Conservation (phyloP, 2,329 filamentous ascomycete species). For the Pseudomassariella vexata region DNA sequence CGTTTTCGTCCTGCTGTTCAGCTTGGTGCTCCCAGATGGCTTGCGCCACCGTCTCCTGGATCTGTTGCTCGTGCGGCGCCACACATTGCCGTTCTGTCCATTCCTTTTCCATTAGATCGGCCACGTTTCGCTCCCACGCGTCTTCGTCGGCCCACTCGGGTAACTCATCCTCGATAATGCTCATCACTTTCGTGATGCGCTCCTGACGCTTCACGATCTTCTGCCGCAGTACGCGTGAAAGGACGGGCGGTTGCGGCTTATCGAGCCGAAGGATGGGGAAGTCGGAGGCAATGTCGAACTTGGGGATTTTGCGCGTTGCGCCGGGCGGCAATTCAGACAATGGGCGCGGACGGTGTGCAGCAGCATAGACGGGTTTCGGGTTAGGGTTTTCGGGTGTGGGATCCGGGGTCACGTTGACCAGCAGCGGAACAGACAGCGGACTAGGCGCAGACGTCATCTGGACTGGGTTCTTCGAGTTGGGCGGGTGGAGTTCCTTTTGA, state of each 20-base stretch:
- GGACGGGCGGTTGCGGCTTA: conserved; percentile 57
- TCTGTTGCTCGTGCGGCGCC: no score
- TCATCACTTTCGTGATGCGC: conserved; percentile 29
- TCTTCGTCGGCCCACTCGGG: conserved; percentile 35
- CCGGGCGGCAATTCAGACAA: conserved; percentile 39
- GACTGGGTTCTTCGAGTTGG: conserved; percentile 10
- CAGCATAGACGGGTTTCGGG: conserved; percentile 37
- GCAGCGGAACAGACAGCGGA: conserved; percentile 20
- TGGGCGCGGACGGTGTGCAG: conserved; percentile 41
- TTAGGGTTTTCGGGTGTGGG: conserved; percentile 28
- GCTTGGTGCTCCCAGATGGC: neutral
- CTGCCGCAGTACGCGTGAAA: conserved; percentile 53
- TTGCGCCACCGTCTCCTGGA: neutral
- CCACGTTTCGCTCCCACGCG: conserved; percentile 27
- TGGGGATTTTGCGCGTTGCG: conserved; percentile 49
- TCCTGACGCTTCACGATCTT: conserved; percentile 39
- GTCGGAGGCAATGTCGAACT: conserved; percentile 46
- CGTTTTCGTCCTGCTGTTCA: no score
- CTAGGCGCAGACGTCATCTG: conserved; percentile 12
- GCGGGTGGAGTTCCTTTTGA: conserved; percentile 11
- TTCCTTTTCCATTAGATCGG: conserved; percentile 6
- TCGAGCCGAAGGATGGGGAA: conserved; percentile 61
- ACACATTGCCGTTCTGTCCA: no score
- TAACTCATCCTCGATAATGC: conserved; percentile 31
- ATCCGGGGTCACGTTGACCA: conserved; percentile 20